Base-by-base conservation (phyloP, 208 protist genomes). In the Crithidia acanthocephali region DNA sequence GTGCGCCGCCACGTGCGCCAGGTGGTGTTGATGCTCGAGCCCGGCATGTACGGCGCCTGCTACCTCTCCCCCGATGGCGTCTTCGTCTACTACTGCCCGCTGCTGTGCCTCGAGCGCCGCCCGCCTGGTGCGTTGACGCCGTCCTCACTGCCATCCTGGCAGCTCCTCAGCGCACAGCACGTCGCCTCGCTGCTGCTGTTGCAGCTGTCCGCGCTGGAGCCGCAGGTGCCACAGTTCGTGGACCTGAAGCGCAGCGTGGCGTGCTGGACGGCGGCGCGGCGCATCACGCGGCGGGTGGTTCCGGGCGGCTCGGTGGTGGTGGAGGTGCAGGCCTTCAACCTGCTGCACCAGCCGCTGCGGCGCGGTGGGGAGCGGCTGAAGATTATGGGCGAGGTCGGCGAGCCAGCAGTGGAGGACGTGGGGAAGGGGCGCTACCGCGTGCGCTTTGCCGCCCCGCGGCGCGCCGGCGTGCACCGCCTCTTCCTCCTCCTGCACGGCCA, bases 61-160 rank as follows among this genome's bases (percentile, higher is more conserved):
- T 83, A 81, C 57, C 64, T 86, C 33, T 70, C 78, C 27, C 58
- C 70, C 2, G 67, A 84, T 16, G 79, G 79, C 33, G 68, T 79
- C 9, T 71, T 89, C 56, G 75, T 87, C 22, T 92, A 92, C 79
- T 87, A 89, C 59, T 92, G 85, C 76, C 83, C 90, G 2, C 84
- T 95, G 33, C 58, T 81, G 56, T 92, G 80, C 52, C 72, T 91
- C 28, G 72, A 91, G 76, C 53, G 78, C n/a, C 74, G 59, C 62
- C 75, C 45, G 23, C 56, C 53, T 35, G 63, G 70, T 22, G 62
- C 37, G 25, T 10, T 62, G 42, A 72, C 61, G 13, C 66, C 81
- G 20, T 75, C 72, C 44, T 66, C 62, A 28, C 69, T 73, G 22
- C 75, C 73, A 7, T 76, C 87, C 11, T 92, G 84, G 89, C 74